Base-by-base conservation (phyloP, 2,329 filamentous ascomycete genomes). In the Torrubiellomyces zombiae region DNA sequence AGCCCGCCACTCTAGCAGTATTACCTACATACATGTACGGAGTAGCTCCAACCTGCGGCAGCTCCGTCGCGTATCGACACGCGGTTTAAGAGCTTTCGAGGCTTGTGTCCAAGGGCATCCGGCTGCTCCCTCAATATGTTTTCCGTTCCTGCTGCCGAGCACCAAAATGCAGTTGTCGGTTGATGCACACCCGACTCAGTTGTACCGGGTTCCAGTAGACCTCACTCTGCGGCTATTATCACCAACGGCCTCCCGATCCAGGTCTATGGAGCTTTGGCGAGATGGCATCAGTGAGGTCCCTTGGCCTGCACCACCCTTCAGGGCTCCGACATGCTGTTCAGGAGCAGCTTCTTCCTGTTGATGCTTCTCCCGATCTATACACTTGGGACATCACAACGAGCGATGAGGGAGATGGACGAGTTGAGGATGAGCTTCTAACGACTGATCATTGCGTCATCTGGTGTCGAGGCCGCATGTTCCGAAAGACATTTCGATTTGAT, bases 261-360 rank as follows among this genome's bases (percentile, higher is more conserved):
- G 7, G 39, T 43, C 29, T 41, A 51, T 53, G 49, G 48, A 44
- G 40, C 37, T 24, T 21, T 14, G 14, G 9, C 38, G 42, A 38
- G 26, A 98, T 98, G 91, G 86, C 86, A 39, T 74, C 78, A 46
- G 71, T 94, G 54, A 79, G 72, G 51, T 94, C 86, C 36, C 67
- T 94, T 43, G 89, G 89, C 50, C 63, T 93, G 44, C 86, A 95
- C 58, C 74, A 78, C 55, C 85, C 91, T 32, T 70, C 78, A 32
- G 83, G 77, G 35, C 63, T 95, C 35, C 71, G 70, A 33, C 82
- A 89, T 57, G 73, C 92, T 35, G 67, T 93, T 38, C 64, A 75
- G 38, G 85, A 95, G 51, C 67, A 72, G 29, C 64, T 92, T 20
- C 60, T 95, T 2, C 67, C 75, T 11, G 50, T 63, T 22, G 66